phyloP scores from a whole-genome alignment of 2,329 filamentous ascomycete species.

The Aspergillus ibericus region DNA sequence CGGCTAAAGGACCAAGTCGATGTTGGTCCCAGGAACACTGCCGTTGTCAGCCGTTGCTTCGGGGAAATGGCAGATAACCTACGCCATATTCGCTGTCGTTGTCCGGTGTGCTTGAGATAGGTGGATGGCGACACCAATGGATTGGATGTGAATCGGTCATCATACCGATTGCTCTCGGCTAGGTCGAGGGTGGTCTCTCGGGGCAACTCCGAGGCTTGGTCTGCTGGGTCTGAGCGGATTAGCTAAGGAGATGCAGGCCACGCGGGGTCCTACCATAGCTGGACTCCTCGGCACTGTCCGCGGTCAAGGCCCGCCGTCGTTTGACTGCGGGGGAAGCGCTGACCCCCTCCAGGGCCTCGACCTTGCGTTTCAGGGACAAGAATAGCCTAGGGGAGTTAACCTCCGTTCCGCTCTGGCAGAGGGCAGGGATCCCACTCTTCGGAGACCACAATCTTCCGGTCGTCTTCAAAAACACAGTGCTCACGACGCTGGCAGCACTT shows the following conservation, averaged over 20 bases:
- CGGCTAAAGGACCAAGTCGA: conserved; percentile 58
- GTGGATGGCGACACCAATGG: conserved; percentile 32
- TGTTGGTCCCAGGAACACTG: conserved; percentile 54
- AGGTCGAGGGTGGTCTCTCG: conserved; percentile 6
- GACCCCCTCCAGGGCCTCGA: conserved; percentile 15
- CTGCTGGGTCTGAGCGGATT: background rate
- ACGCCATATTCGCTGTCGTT: conserved; percentile 17
- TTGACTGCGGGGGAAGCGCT: conserved; percentile 18
- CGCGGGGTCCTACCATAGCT: background rate
- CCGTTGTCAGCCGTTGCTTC: background rate
- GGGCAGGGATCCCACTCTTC: conserved; percentile 33
- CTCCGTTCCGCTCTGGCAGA: background rate
- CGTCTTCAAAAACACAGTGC: conserved; percentile 40
- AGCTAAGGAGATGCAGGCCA: background rate
- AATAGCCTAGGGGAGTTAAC: conserved; percentile 12
- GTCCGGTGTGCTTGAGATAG: conserved; percentile 20
- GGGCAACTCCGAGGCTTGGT: background rate
- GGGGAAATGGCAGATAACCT: background rate
- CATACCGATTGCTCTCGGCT: conserved; percentile 20
- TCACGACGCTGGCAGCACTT: conserved; percentile 39
- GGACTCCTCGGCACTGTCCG: background rate
- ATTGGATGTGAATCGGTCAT: conserved; percentile 28
- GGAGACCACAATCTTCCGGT: conserved; percentile 48
- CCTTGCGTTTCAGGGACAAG: conserved; percentile 18
- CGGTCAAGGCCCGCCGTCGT: conserved; percentile 3